Evolutionary conservation across 1,139 yeast species (phyloP).

Genomic region (Arxiozyma bovina): DNA sequence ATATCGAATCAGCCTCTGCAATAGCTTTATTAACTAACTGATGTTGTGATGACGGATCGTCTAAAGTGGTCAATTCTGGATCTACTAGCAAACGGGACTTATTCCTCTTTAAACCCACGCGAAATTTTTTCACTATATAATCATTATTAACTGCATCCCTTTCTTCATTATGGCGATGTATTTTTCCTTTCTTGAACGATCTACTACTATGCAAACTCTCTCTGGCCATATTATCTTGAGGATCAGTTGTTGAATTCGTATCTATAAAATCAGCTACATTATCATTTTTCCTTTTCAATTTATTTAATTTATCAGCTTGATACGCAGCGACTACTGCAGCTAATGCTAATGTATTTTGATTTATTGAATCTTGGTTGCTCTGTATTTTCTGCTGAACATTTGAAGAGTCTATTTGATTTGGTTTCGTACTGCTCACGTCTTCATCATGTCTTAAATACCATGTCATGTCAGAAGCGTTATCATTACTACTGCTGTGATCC

Average conservation of each 20-base stretch:
- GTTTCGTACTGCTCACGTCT: constrained; percentile 5
- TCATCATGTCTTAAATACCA: constrained; percentile 29
- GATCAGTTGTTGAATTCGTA: neutral
- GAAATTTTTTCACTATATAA: constrained; percentile 7
- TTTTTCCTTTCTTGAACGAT: constrained; percentile 12
- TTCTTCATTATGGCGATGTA: constrained; percentile 9
- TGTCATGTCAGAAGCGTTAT: constrained; percentile 34
- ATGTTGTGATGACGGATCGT: constrained; percentile 39
- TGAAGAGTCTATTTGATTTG: constrained; percentile 3
- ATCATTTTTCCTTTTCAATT: constrained; percentile 11
- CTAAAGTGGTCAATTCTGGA: constrained; percentile 51
- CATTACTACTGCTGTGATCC: constrained; percentile 6
- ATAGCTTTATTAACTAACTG: constrained; percentile 61
- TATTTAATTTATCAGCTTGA: constrained; percentile 14
- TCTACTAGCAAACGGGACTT: constrained; percentile 38
- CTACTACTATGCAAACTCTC: constrained; percentile 8
- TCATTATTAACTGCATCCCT: constrained; percentile 9
- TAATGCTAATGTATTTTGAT: constrained; percentile 19
- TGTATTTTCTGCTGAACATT: neutral
- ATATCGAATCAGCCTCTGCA: constrained; percentile 54
- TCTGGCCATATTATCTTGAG: neutral
- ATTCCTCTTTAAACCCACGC: constrained; percentile 8
- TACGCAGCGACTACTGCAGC: constrained; percentile 30
- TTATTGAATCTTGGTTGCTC: constrained; percentile 14
- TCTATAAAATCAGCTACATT: constrained; percentile 1